phyloP scores from a whole-genome alignment of 805 yeast genomes.

The Yamadazyma nakazawae region DNA sequence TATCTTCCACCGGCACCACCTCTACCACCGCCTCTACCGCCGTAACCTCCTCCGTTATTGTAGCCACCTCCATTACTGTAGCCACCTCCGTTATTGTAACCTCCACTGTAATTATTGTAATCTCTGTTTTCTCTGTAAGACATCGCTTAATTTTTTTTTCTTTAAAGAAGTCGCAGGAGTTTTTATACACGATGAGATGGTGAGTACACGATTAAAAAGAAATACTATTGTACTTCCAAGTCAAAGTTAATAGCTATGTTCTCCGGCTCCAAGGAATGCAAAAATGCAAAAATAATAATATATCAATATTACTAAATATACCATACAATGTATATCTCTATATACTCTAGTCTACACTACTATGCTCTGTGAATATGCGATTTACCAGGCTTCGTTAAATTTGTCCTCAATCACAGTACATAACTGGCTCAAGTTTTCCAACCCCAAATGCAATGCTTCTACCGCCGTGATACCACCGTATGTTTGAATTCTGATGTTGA shows the following conservation, averaged over 20 bases:
- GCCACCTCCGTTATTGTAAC: conserved; percentile 18
- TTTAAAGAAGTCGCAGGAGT: neutral
- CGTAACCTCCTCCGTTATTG: conserved; percentile 31
- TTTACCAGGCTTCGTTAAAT: conserved; percentile 48
- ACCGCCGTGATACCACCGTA: conserved; percentile 82
- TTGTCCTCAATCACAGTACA: conserved; percentile 81
- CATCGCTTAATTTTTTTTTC: conserved; percentile 3
- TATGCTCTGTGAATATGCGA: neutral
- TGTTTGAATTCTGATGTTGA: conserved; percentile 92
- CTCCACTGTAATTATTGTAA: conserved; percentile 21
- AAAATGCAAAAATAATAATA: neutral
- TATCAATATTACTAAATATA: too few species aligned
- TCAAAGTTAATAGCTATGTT: neutral
- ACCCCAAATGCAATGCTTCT: conserved; percentile 89
- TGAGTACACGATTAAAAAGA: conserved; percentile 6
- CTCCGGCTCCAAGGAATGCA: neutral
- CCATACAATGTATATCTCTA: neutral
- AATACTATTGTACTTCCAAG: neutral
- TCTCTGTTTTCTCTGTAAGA: conserved; percentile 15
- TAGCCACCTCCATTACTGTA: conserved; percentile 33
- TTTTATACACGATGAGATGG: conserved; percentile 7
- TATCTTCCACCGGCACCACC: conserved; percentile 37
- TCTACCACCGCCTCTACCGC: conserved; percentile 34
- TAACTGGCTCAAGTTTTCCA: conserved; percentile 76
- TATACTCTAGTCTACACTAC: neutral